Evolutionary conservation across 2,329 filamentous ascomycete genomes (phyloP), one percentile per base, ranked within the genome.

Genomic region (Fusarium domesticum): DNA sequence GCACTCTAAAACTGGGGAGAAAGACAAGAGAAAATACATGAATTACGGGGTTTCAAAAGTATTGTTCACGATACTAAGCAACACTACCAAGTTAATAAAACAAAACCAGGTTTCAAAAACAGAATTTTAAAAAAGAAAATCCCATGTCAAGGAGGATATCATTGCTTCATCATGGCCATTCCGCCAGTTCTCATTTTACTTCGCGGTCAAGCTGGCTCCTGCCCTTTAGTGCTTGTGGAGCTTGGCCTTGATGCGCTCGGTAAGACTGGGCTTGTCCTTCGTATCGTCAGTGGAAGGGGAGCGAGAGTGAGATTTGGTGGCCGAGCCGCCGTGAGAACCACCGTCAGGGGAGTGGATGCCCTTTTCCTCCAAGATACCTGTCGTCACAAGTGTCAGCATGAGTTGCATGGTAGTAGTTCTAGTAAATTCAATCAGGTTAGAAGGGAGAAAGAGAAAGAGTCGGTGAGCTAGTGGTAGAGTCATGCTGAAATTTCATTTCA

Each of bases 221-320:
- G n/a, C 15, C n/a, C 15, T 18, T 54, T 59, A 72, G 57, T 73
- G 67, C 44, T 67, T 68, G 66, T 85, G 82, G 47, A 87, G 67
- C 71, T 86, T 87, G 43, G 77, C 75, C 76, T 86, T 87, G 66
- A 87, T 78, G 70, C 84, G 84, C 45, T 83, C 74, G 48, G 75
- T 74, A 32, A 85, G 60, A 50, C 76, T 76, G 35, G 70, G 71
- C 66, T 81, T 80, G 43, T 69, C 68, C 36, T 61, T 63, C 18
- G 54, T 54, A 20, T 16, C 32, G 19, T 41, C 42, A 11, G 43
- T 39, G 17, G 50, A 47, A 30, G 47, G 43, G 2, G 36, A 48
- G 2, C 35, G 17, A 39, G 48, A 15, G n/a, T 28, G 23, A 12
- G 23, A 28, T 28, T 28, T 28, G 23, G 23, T 28, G 23, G 23